A percentile compares a stretch with the other conserved stretches of the same genome.
Conservation (phyloP, 306 rosid species). For the Castanea mollissima region DNA sequence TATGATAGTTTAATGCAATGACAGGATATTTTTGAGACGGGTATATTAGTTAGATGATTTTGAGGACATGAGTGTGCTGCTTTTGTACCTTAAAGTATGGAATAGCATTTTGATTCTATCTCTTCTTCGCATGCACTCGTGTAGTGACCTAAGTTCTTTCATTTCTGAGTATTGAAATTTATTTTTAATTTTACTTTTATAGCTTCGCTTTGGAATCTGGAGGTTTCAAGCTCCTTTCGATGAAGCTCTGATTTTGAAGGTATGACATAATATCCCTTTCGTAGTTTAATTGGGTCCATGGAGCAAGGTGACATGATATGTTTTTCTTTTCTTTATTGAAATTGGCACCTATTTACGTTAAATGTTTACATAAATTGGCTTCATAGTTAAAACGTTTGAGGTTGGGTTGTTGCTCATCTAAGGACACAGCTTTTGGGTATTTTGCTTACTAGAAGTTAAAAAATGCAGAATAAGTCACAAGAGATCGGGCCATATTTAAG, state of each 20-base stretch:
- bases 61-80: neutral
- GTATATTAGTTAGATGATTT: neutral
- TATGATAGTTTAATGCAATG: neutral
- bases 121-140: neutral
- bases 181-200: constrained; percentile 24
- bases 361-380: neutral
- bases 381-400: constrained; percentile 4
- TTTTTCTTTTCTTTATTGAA: neutral
- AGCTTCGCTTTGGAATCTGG: constrained; percentile 50
- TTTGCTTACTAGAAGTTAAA: constrained; percentile 49
- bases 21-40: neutral
- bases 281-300: neutral
- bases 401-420: constrained; percentile 22
- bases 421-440: constrained; percentile 23
- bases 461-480: constrained; percentile 71
- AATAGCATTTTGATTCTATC: neutral
- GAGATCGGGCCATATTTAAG: constrained; percentile 65
- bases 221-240: constrained; percentile 29
- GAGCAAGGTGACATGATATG: neutral
- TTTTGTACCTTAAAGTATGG: neutral
- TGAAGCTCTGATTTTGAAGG: constrained; percentile 44
- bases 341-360: neutral
- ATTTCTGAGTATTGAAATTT: constrained; percentile 15
- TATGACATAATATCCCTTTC: constrained; percentile 6
- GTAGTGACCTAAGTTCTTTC: neutral